Evolutionary conservation across 768 basidiomycete species (phyloP).

Genomic region (Lactarius indigo): DNA sequence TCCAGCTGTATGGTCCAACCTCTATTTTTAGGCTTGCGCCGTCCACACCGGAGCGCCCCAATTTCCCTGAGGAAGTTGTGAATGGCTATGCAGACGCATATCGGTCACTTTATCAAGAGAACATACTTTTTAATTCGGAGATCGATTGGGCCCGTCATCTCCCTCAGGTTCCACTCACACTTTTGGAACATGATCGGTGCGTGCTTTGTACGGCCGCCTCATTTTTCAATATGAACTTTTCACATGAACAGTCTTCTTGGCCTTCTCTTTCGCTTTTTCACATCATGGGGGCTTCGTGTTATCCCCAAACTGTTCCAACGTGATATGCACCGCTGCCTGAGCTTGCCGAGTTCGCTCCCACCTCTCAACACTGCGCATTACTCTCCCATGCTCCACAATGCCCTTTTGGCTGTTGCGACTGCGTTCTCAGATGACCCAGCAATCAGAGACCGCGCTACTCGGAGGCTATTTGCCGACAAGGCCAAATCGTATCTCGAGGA

Average conservation of each 20-base stretch:
- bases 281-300: constrained; percentile 39
- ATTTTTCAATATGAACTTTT: background rate
- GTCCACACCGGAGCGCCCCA: constrained; percentile 12
- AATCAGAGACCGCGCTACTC: constrained; percentile 31
- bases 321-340: constrained; percentile 41
- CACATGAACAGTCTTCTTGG: constrained; percentile 33
- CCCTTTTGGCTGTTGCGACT: constrained; percentile 46
- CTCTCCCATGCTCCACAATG: constrained; percentile 71
- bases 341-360: constrained; percentile 26
- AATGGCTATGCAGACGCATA: constrained; percentile 10
- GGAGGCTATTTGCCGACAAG: constrained; percentile 35
- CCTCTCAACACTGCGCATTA: constrained; percentile 53
- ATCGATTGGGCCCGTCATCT: constrained; percentile 34
- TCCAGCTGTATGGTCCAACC: constrained; percentile 33
- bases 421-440: constrained; percentile 38
- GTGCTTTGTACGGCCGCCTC: background rate
- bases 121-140: constrained; percentile 10
- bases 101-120: constrained; percentile 4
- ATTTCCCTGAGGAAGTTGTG: constrained; percentile 2
- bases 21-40: constrained; percentile 34
- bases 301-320: constrained; percentile 40
- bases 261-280: constrained; percentile 40
- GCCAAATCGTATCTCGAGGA: constrained; percentile 40
- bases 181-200: constrained; percentile 32
- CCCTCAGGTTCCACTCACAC: constrained; percentile 31